phyloP scores from a whole-genome alignment of 306 rosid genomes.

The Lotus japonicus region DNA sequence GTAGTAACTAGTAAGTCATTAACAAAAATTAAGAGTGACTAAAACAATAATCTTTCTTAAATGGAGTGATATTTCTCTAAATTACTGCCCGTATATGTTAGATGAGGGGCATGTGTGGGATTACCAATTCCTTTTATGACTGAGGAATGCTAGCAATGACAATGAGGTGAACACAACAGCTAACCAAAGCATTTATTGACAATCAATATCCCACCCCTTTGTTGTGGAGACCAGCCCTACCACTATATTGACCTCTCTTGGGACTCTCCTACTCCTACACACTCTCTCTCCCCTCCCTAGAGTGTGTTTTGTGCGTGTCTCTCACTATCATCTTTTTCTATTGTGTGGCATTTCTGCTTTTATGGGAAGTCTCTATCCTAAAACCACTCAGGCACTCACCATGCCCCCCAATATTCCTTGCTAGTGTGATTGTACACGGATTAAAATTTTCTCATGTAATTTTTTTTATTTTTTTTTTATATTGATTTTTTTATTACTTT shows the following conservation, averaged over 20 bases:
- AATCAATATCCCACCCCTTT: slow-evolving; percentile 60
- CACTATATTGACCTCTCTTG: slow-evolving; percentile 32
- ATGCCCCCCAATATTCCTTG: slow-evolving; percentile 39
- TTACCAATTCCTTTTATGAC: slow-evolving; percentile 21
- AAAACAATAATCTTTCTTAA: too few species aligned
- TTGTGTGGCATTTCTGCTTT: slow-evolving; percentile 43
- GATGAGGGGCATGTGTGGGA: slow-evolving; percentile 42
- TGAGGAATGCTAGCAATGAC: slow-evolving; percentile 11
- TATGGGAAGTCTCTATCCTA: slow-evolving; percentile 33
- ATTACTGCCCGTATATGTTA: slow-evolving; percentile 9
- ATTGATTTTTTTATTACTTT: too few species aligned
- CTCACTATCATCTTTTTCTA: slow-evolving; percentile 37
- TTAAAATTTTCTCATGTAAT: too few species aligned
- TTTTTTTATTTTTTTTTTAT: too few species aligned
- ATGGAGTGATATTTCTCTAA: too few species aligned
- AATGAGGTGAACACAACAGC: slow-evolving; percentile 22
- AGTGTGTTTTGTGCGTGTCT: slow-evolving; percentile 10
- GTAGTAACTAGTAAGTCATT: too few species aligned
- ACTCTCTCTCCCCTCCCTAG: slow-evolving; percentile 22
- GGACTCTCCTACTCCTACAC: slow-evolving; percentile 30
- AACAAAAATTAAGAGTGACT: too few species aligned
- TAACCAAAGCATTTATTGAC: slow-evolving; percentile 53
- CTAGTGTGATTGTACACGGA: too few species aligned
- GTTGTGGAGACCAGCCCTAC: slow-evolving; percentile 60
- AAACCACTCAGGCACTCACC: slow-evolving; percentile 21